Conservation (phyloP, 2,329 filamentous ascomycete species). For the Colletotrichum euphorbiae region DNA sequence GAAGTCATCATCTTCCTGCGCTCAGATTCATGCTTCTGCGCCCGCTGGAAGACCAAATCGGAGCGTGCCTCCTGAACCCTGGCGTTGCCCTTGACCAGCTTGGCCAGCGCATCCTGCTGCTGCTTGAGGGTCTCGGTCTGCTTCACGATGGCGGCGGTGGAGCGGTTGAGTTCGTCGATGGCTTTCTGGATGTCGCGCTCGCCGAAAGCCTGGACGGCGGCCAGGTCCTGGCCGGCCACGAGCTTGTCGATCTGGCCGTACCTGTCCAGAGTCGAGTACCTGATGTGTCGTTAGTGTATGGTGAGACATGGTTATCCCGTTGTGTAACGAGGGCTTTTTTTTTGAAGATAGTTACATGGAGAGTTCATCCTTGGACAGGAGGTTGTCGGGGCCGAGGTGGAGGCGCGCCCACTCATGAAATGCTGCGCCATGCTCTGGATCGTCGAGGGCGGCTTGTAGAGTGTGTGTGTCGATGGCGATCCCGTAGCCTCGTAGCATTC, state of each 20-base stretch:
- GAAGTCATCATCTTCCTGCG: slow-evolving; percentile 55
- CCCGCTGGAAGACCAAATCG: slow-evolving; percentile 50
- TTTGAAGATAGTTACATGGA: slow-evolving; percentile 55
- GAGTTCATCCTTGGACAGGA: slow-evolving; percentile 66
- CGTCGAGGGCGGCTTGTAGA: slow-evolving; percentile 51
- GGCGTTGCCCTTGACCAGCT: slow-evolving; percentile 60
- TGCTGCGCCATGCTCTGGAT: slow-evolving; percentile 49
- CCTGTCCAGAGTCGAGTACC: slow-evolving; percentile 62
- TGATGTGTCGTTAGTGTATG: slow-evolving; percentile 45
- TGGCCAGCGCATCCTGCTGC: slow-evolving; percentile 71
- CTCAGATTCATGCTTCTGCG: slow-evolving; percentile 54
- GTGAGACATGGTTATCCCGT: background rate
- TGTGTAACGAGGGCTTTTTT: background rate
- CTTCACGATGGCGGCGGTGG: slow-evolving; percentile 72
- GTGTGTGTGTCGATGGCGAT: slow-evolving; percentile 49
- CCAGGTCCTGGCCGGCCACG: slow-evolving; percentile 58
- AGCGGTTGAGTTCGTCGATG: slow-evolving; percentile 71
- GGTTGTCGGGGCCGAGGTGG: slow-evolving; percentile 62
- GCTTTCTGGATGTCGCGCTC: slow-evolving; percentile 72
- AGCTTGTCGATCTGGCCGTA: slow-evolving; percentile 61
- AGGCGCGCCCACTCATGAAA: slow-evolving; percentile 61
- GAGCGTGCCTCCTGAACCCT: slow-evolving; percentile 49
- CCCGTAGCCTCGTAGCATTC: slow-evolving; percentile 48
- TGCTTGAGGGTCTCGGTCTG: slow-evolving; percentile 71
- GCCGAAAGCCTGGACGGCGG: slow-evolving; percentile 61